phyloP scores from a whole-genome alignment of 768 basidiomycete species.

The Cystobasidiopsis lactophilus region DNA sequence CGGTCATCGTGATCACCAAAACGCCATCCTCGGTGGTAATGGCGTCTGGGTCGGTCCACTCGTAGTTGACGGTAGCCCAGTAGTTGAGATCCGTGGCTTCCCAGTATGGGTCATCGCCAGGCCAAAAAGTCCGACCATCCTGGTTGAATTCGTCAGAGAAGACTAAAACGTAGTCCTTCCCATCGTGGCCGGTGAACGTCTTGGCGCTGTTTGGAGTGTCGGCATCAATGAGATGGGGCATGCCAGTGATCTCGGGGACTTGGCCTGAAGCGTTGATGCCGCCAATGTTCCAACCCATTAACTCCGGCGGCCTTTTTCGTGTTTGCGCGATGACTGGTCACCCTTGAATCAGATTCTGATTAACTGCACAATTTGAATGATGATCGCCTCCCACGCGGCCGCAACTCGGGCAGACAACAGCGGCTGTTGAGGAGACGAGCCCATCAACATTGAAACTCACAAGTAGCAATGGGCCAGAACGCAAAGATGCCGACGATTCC shows the following conservation, averaged over 20 bases:
- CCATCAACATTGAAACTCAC: no score
- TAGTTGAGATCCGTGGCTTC: constrained; percentile 39
- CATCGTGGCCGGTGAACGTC: constrained; percentile 36
- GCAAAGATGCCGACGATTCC: constrained; percentile 63
- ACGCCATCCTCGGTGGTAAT: constrained; percentile 50
- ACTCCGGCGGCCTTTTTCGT: background rate
- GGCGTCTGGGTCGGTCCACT: constrained; percentile 38
- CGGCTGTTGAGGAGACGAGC: no score
- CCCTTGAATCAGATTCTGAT: no score
- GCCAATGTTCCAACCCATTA: constrained; percentile 48
- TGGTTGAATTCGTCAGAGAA: constrained; percentile 69
- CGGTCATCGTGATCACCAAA: constrained; percentile 25
- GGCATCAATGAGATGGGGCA: constrained; percentile 49
- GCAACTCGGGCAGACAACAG: no score
- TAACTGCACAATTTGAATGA: no score
- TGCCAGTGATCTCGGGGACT: constrained; percentile 47
- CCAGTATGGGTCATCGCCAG: constrained; percentile 49
- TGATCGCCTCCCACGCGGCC: no score
- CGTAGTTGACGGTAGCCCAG: background rate
- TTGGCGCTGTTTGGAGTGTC: constrained; percentile 37
- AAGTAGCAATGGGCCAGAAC: constrained; percentile 49
- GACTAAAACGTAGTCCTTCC: constrained; percentile 51
- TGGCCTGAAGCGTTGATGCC: constrained; percentile 73
- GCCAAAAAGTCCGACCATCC: constrained; percentile 36
- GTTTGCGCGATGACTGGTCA: constrained; percentile 22